Evolutionary conservation across 225 moss, liverwort and hornwort species (phyloP).

Genomic region (Pseudoscleropodium purum): DNA sequence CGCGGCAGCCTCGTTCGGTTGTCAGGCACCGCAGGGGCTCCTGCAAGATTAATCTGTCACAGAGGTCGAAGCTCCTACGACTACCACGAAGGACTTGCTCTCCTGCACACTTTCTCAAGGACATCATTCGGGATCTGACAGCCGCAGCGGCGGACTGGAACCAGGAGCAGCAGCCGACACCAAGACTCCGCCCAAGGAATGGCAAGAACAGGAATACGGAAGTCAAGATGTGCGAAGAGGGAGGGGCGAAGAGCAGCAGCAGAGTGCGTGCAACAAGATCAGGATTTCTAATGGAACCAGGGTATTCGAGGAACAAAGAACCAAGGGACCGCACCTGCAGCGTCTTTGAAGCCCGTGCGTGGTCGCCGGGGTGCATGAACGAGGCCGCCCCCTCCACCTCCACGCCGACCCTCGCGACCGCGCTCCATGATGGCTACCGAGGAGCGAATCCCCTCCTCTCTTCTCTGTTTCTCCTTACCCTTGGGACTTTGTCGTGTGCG

Average conservation of each 20-base stretch:
- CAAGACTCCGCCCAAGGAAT: not conserved
- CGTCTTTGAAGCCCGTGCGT: constrained; percentile 87
- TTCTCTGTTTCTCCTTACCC: constrained; percentile 1
- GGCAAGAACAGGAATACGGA: constrained; percentile 1
- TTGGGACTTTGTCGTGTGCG: not conserved
- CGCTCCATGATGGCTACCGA: constrained; percentile 68
- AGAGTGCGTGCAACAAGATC: constrained; percentile 10
- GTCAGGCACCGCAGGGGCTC: not conserved
- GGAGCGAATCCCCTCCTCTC: constrained; percentile 5
- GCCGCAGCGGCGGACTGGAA: not conserved
- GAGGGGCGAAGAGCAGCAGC: not conserved
- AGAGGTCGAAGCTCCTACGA: not conserved
- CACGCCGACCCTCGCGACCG: constrained; percentile 83
- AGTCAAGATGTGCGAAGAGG: not conserved
- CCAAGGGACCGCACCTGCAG: constrained; percentile 42
- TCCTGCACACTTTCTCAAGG: not conserved
- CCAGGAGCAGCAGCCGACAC: not conserved
- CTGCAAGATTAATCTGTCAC: not conserved
- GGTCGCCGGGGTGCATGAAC: constrained; percentile 82
- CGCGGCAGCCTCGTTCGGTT: not conserved
- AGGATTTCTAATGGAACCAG: constrained; percentile 10
- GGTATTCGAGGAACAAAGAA: not conserved
- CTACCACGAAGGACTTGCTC: not conserved
- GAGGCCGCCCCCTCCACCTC: constrained; percentile 48
- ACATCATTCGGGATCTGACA: constrained; percentile 22